Base-by-base conservation (phyloP, 2,329 filamentous ascomycete species). In the Pseudogymnoascus sp. region DNA sequence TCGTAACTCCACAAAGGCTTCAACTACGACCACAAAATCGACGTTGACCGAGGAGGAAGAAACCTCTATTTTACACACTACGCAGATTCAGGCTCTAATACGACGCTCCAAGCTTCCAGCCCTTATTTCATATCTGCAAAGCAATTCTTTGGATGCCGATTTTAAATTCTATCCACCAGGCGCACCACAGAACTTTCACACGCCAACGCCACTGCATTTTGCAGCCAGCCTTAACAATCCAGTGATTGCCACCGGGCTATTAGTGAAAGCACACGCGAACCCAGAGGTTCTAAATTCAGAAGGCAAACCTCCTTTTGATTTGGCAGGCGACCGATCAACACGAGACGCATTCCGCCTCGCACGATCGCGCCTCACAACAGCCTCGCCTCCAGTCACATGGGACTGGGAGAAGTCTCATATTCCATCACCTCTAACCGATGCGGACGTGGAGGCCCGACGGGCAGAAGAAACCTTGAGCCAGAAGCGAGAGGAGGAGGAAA, bases 321-420 rank as follows among this genome's bases (percentile, higher is more conserved):
- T 99, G 1, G 86, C 91, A 0, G 91, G 93, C 42, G 92, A 97
- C 72, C 85, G 92, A 4, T 76, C 87, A 2, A 97, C 92, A 0
- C 85, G 93, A 1, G 92, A 97, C 71, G 90, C 92, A 0, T 99
- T 99, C 77, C 89, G 94, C 1, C 85, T 97, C 2, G 91, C 92
- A 3, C 88, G 94, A 5, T 82, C 84, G 33, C 89, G 95, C 70
- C 79, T 97, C 1, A 92, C 92, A 13, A 91, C 96, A 71, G 35
- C 2, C 21, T 38, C 21, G 13, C 38, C 58, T 10, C 25, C 58
- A 15, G 72, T 73, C 0, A 82, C 79, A 15, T 96, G 88, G 85
- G 77, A 90, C 66, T 99, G 94, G 94, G 84, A 89, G 3, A 79
- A 77, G 0, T 87, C 91, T 1, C 83, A 83, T 27, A 84, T 99